Base-by-base conservation (phyloP, 2,329 filamentous ascomycete species). In the Macroventuria anomochaeta region DNA sequence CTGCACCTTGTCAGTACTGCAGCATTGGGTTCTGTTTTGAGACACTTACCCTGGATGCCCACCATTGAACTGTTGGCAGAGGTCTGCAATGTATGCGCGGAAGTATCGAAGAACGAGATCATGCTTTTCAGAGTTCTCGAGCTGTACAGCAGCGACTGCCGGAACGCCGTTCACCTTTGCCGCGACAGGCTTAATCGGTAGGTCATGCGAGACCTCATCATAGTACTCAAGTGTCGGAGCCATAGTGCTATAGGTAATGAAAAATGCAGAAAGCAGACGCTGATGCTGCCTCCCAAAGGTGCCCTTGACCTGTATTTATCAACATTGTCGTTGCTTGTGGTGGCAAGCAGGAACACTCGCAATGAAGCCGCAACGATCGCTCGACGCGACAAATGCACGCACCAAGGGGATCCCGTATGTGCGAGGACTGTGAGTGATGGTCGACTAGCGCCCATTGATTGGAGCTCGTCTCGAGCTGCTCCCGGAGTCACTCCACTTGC, bases 101-200 rank as follows among this genome's bases (percentile, higher is more conserved):
- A 61, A 63, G 2, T 55, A 52, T 7, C 46, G 42, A 20, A 62
- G 40, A 13, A 62, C 58, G n/a, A 47, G 38, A 18, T 55, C 59
- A 6, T 62, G 59, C 29, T 59, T 52, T 26, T 57, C 51, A 1
- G 44, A 28, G 8, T 33, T 34, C 12, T 49, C 48, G 8, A 54
- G 31, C 6, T 56, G 39, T 15, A 51, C 51, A 17, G 59, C 56
- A 8, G 59, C 37, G 26, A 59, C 53, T 7, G 44, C 51, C 11
- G 56, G 40, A 10, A 59, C 46, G 10, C 60, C 58, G 15, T 56
- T 50, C 5, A 63, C 33, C 18, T 61, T 58, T n/a, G 54, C 37
- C 6, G 28, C 51, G n/a, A 58, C 36, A 13, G 57, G 47, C 15
- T 58, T 58, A 32, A 58, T 39, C 6, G 54, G 54, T 5, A 58